Conservation (phyloP, 352 stramenopile genomes). For the Phytophthora constricta region DNA sequence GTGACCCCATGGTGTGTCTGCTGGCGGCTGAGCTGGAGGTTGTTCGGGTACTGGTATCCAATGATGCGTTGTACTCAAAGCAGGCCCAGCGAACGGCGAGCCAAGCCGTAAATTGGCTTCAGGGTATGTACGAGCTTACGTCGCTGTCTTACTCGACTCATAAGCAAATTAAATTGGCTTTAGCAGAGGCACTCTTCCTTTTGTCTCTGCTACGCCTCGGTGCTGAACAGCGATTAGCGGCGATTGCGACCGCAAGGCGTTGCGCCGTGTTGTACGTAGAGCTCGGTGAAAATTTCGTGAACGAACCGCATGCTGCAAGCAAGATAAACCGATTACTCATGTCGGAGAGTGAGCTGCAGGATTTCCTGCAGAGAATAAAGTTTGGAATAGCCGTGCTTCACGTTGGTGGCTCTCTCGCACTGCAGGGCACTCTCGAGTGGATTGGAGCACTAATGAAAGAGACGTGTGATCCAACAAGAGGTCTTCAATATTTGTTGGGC, state of each 20-base stretch:
- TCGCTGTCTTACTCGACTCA: conserved; percentile 39
- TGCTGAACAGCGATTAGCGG: conserved; percentile 35
- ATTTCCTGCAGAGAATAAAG: conserved; percentile 26
- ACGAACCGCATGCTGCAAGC: not conserved
- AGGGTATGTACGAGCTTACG: conserved; percentile 34
- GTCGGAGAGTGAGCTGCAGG: conserved; percentile 6
- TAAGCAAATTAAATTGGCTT: conserved; percentile 23
- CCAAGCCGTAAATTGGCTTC: conserved; percentile 37
- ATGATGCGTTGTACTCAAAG: conserved; percentile 37
- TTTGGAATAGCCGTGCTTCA: conserved; percentile 49
- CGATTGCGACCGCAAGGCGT: conserved; percentile 34
- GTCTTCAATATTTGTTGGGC: conserved; percentile 34
- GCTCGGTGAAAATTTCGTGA: conserved; percentile 28
- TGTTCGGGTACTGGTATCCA: conserved; percentile 47
- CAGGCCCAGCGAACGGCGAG: conserved; percentile 27
- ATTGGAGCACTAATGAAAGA: conserved; percentile 27
- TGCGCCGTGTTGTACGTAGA: conserved; percentile 33
- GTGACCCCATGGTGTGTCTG: conserved; percentile 36
- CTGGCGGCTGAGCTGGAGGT: conserved; percentile 38
- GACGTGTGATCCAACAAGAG: conserved; percentile 30
- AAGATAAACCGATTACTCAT: conserved; percentile 28
- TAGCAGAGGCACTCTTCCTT: conserved; percentile 45
- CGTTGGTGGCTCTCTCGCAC: conserved; percentile 29
- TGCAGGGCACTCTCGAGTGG: conserved; percentile 39
- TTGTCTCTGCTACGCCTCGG: conserved; percentile 35